A percentile compares a stretch with the other conserved stretches of the same genome.
These are phyloP conservation scores for Neurospora sp. DNA, from an alignment of 495 filamentous ascomycete species.

Conservation along the genomic window DNA sequence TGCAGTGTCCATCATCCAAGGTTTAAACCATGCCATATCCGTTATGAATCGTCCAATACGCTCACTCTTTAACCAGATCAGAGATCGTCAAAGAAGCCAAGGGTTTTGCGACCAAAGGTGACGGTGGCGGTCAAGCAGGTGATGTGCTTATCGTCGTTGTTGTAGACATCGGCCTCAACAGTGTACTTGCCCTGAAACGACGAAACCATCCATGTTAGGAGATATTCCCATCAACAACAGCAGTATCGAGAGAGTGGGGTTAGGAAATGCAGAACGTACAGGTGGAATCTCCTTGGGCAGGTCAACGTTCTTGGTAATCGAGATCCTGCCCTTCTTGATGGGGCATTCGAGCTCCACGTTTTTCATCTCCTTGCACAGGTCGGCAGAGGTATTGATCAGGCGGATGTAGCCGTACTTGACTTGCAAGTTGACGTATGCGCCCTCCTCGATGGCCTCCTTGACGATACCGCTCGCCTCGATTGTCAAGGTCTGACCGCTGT, in stretches of 20 bases:
- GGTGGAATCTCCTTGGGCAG: conserved; percentile 83
- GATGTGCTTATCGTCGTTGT: conserved; percentile 54
- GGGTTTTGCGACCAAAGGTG: conserved; percentile 33
- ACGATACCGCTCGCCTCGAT: conserved; percentile 72
- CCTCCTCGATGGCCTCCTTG: conserved; percentile 55
- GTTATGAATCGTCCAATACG: not conserved
- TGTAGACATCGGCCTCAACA: conserved; percentile 77
- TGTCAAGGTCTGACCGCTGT: conserved; percentile 66
- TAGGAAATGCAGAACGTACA: conserved; percentile 42
- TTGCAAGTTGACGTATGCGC: conserved; percentile 66
- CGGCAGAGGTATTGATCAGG: conserved; percentile 64
- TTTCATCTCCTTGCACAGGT: conserved; percentile 78
- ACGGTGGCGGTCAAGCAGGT: conserved; percentile 73
- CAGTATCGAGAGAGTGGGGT: not conserved
- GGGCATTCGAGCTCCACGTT: conserved; percentile 89
- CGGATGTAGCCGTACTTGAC: conserved; percentile 94
- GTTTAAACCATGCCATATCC: not conserved
- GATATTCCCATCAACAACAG: not conserved
- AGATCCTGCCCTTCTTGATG: conserved; percentile 62
- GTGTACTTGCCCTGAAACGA: conserved; percentile 69
- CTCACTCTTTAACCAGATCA: not conserved
- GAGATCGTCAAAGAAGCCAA: conserved; percentile 16
- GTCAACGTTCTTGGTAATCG: conserved; percentile 69
- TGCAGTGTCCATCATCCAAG: conserved; percentile 1
- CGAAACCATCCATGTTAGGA: not conserved